Conservation (phyloP, 1,139 yeast genomes). For the Ashbya aceris region DNA sequence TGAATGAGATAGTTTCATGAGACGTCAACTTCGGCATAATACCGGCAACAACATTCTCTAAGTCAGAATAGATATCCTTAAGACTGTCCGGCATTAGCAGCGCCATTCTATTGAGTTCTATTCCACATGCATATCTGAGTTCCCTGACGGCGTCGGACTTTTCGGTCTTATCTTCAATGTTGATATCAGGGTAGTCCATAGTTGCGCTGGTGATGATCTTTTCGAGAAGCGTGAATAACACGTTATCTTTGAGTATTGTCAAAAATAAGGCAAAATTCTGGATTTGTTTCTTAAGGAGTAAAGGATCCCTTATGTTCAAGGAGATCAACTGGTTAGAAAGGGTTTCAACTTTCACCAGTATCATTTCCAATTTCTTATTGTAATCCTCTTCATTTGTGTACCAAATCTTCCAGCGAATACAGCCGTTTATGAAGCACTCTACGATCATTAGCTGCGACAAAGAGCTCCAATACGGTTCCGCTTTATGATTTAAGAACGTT, state of each 20-base stretch:
- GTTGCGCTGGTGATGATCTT: conserved; percentile 84
- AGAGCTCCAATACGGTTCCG: conserved; percentile 66
- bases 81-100: conserved; percentile 89
- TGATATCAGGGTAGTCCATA: conserved; percentile 58
- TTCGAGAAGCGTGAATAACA: conserved; percentile 78
- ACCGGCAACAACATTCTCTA: conserved; percentile 71
- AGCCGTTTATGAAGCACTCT: conserved; percentile 85
- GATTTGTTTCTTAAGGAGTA: conserved; percentile 72
- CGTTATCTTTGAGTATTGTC: conserved; percentile 74
- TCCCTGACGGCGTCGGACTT: conserved; percentile 77
- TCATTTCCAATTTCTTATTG: conserved; percentile 44
- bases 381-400: conserved; percentile 53
- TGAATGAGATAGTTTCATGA: conserved; percentile 89
- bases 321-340: conserved; percentile 72
- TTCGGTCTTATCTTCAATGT: conserved; percentile 51
- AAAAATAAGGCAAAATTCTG: conserved; percentile 95
- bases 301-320: conserved; percentile 70
- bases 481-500: conserved; percentile 43
- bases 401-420: conserved; percentile 96
- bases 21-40: conserved; percentile 70
- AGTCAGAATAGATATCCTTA: conserved; percentile 67
- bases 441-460: conserved; percentile 77
- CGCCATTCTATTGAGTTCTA: conserved; percentile 87
- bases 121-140: conserved; percentile 84
- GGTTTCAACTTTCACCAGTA: conserved; percentile 58